Evolutionary conservation across 1,284 basidiomycete genomes (phyloP), one percentile per base, ranked within the genome.

Genomic region (Cutaneotrichosporon arboriforme): DNA sequence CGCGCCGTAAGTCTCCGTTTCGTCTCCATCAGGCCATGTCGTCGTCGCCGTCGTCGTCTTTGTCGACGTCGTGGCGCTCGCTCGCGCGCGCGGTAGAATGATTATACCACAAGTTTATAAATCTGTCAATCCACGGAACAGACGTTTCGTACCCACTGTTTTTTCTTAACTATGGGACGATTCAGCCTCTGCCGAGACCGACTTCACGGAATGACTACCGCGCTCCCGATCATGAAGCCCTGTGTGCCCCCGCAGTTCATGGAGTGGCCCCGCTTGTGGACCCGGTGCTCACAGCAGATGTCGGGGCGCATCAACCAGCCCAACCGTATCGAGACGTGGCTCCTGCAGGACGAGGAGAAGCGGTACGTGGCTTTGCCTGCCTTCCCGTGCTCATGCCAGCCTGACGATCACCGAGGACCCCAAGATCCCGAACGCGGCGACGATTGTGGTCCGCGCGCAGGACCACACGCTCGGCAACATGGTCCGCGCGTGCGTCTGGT

Each of bases 401-500:
- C 84, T 97, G 55, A 88, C 92, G 68, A 81, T 97, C 51, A 84
- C 83, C 12, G 93, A 97, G 76, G 94, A 98, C 76, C 93, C 91
- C 44, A 96, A 94, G 77, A 89, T 98, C 55, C 91, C 93, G 1
- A 97, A 97, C 68, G 92, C 94, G 0, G 92, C 92, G 14, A 96
- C 92, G 0, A 83, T 98, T 61, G 88, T 89, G 64, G 81, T 98
- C 63, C 82, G 91, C 61, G 97, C 97, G 78, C 92, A 97, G 72
- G 96, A 98, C 70, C 96, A 98, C 69, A 98, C 96, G 0, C 77
- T 98, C 9, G 94, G 86, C 7, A 96, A 96, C 77, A 90, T 98
- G 88, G 80, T 98, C 17, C 84, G 96, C 65, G 84, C 89, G 90
- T 94, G 71, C 71, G 88, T 84, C 14, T 37, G 12, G 44, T 46